phyloP scores from a whole-genome alignment of 2,329 filamentous ascomycete genomes.

The Elsinoe australis region DNA sequence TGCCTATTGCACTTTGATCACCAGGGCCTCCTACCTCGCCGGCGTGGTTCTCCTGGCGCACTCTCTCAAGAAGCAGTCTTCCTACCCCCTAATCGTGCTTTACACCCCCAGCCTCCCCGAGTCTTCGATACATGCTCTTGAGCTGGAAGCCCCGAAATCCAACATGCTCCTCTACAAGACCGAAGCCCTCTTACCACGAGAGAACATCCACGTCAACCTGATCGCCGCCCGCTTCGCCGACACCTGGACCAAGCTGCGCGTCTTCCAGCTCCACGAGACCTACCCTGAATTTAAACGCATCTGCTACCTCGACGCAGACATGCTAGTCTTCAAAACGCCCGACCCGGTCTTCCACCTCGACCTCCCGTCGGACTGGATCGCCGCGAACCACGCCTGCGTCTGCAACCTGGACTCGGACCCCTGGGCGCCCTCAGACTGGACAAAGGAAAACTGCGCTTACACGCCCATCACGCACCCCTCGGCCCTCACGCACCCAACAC shows the following conservation, averaged over 20 bases:
- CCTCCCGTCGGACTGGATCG: constrained; percentile 38
- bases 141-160: constrained; percentile 35
- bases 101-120: constrained; percentile 40
- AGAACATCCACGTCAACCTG: constrained; percentile 31
- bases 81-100: constrained; percentile 44
- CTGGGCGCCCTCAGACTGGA: constrained; percentile 47
- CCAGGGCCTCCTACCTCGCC: constrained; percentile 45
- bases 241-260: constrained; percentile 50
- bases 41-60: constrained; percentile 46
- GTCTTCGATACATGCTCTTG: constrained; percentile 36
- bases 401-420: constrained; percentile 46
- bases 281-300: constrained; percentile 32
- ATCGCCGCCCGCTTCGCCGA: constrained; percentile 48
- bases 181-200: constrained; percentile 36
- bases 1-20: constrained; percentile 47
- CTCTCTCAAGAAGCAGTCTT: constrained; percentile 41
- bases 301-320: constrained; percentile 48
- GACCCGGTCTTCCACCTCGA: constrained; percentile 39
- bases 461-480: constrained; percentile 35
- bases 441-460: constrained; percentile 42
- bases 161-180: constrained; percentile 37
- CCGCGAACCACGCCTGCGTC: constrained; percentile 45
- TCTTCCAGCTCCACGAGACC: constrained; percentile 39
- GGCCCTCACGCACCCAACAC: constrained; percentile 30
- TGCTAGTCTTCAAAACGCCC: constrained; percentile 40